phyloP scores from a whole-genome alignment of 1,284 basidiomycete genomes.

The Ustilago vetiveriae region DNA sequence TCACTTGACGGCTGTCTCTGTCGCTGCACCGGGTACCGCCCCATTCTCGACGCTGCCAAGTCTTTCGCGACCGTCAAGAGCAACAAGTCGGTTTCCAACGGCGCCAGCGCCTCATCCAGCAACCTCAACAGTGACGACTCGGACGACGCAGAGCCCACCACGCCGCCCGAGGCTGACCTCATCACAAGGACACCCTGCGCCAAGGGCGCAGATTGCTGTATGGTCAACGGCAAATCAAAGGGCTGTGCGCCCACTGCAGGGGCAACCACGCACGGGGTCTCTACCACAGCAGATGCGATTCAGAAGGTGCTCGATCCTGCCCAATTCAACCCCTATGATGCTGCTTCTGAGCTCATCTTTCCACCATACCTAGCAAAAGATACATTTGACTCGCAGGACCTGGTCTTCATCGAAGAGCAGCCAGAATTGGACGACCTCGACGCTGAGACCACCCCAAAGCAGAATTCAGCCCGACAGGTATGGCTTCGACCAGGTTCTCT shows the following conservation, averaged over 20 bases:
- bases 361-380: constrained; percentile 63
- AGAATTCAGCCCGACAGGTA: too few relatives aligned
- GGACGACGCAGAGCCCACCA: constrained; percentile 36
- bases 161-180: constrained; percentile 42
- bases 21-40: constrained; percentile 61
- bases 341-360: constrained; percentile 66
- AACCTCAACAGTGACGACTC: constrained; percentile 33
- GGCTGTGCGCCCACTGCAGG: constrained; percentile 14
- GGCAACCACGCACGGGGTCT: constrained; percentile 14
- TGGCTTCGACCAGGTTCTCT: constrained; percentile 60
- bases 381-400: constrained; percentile 49
- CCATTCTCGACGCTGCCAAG: constrained; percentile 60
- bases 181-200: constrained; percentile 44
- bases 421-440: constrained; percentile 33
- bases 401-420: constrained; percentile 53
- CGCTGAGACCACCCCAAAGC: constrained; percentile 10
- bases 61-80: constrained; percentile 53
- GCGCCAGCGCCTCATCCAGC: constrained; percentile 2
- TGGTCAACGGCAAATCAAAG: constrained; percentile 46
- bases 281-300: constrained; percentile 39
- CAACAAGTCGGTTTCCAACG: constrained; percentile 9
- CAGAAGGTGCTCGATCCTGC: constrained; percentile 34
- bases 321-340: constrained; percentile 60
- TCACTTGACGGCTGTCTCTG: constrained; percentile 68
- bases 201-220: constrained; percentile 55